Conservation (phyloP, 2,329 filamentous ascomycete genomes). For the Neofusicoccum sp. region DNA sequence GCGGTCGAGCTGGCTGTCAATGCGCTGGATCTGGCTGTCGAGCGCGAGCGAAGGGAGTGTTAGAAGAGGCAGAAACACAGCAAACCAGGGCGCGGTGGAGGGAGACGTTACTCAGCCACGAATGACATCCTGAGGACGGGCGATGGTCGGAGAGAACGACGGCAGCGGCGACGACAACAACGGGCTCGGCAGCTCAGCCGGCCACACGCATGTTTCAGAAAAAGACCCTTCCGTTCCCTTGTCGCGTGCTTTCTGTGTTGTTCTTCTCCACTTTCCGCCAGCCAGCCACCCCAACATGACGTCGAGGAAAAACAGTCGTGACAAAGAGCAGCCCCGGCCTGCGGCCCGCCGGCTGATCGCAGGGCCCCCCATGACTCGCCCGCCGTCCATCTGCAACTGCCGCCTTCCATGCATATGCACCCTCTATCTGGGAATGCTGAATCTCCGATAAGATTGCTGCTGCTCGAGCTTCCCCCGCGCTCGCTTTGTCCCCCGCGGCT, state of each 20-base stretch:
- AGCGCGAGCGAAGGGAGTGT: constrained; percentile 18
- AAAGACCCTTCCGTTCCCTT: not conserved
- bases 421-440: not conserved
- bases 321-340: not conserved
- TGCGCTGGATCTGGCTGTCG: constrained; percentile 53
- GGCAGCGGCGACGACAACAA: not conserved
- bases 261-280: constrained; percentile 4
- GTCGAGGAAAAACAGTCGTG: not conserved
- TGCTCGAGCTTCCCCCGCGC: not conserved
- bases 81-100: not conserved
- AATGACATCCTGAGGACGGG: constrained; percentile 35
- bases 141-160: not conserved
- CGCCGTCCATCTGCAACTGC: not conserved
- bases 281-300: constrained; percentile 11
- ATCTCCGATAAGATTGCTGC: not conserved
- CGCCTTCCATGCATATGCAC: constrained; percentile 9
- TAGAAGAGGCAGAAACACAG: not conserved
- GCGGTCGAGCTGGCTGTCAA: constrained; percentile 59
- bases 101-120: constrained; percentile 39
- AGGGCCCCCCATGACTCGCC: not conserved
- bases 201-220: not conserved
- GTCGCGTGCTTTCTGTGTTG: not conserved
- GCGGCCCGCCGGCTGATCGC: not conserved
- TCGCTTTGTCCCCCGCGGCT: not conserved
- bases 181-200: constrained; percentile 1